Conservation (phyloP, 805 yeast genomes). For the Ogataea chonburiensis region DNA sequence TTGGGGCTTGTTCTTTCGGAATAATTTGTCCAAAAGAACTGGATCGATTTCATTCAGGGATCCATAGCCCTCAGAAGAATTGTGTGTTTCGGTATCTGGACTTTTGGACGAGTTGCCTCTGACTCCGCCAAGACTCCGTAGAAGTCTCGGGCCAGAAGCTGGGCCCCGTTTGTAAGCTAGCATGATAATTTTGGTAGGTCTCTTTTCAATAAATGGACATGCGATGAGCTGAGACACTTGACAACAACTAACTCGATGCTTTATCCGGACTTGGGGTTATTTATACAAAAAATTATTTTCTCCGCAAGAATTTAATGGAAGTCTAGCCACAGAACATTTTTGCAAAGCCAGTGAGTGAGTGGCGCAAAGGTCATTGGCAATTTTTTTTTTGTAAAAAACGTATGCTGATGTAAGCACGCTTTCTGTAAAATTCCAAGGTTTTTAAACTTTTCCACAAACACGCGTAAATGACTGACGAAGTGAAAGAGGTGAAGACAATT, state of each 20-base stretch:
- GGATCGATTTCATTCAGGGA: constrained; percentile 27
- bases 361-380: constrained; percentile 3
- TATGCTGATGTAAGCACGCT: constrained; percentile 4
- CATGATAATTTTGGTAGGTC: not conserved
- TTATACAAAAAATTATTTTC: constrained; percentile 10
- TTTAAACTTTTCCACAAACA: constrained; percentile 6
- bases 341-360: not conserved
- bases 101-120: constrained; percentile 8
- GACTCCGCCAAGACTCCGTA: no score
- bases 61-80: not conserved
- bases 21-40: constrained; percentile 30
- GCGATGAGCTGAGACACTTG: not conserved
- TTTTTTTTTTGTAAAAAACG: no score
- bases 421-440: not conserved
- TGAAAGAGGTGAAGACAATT: constrained; percentile 6
- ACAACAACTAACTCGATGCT: no score
- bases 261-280: not conserved
- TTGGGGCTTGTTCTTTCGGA: constrained; percentile 29
- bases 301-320: constrained; percentile 8
- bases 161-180: constrained; percentile 6
- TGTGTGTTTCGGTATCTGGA: not conserved
- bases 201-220: not conserved
- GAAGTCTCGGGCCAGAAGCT: not conserved
- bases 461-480: constrained; percentile 10
- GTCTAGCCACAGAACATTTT: constrained; percentile 6